phyloP scores from a whole-genome alignment of 805 yeast genomes.

The Candida gorgasii region DNA sequence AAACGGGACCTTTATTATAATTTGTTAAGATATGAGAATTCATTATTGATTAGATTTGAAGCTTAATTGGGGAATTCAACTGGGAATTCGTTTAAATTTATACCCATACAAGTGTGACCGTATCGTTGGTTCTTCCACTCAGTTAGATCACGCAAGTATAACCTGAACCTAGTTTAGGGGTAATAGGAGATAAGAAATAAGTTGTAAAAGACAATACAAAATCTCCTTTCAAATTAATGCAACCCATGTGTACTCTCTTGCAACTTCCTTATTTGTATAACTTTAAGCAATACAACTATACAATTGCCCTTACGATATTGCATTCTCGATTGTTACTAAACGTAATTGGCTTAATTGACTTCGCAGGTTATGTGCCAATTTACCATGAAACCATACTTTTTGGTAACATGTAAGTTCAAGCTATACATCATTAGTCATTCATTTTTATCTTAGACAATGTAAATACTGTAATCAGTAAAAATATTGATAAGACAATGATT shows the following conservation, averaged over 20 bases:
- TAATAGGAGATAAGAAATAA: not conserved
- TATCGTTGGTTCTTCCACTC: too few relatives aligned
- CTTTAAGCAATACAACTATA: too few relatives aligned
- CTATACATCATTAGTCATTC: not conserved
- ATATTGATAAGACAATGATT: not conserved
- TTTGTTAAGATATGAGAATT: conserved; percentile 12
- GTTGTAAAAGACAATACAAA: too few relatives aligned
- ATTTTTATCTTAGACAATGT: not conserved
- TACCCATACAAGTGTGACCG: not conserved
- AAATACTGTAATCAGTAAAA: not conserved
- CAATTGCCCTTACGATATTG: too few relatives aligned
- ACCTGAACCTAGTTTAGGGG: not conserved
- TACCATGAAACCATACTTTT: too few relatives aligned
- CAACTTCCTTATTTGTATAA: too few relatives aligned
- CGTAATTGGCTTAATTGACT: too few relatives aligned
- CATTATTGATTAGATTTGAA: conserved; percentile 4
- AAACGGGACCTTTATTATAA: conserved; percentile 12
- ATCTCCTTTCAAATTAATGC: too few relatives aligned
- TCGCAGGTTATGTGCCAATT: too few relatives aligned
- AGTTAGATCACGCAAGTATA: too few relatives aligned
- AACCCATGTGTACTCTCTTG: too few relatives aligned
- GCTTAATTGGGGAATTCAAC: not conserved
- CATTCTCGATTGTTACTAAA: not conserved
- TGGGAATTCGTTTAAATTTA: not conserved
- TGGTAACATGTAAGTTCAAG: not conserved